Evolutionary conservation across 495 filamentous ascomycete genomes (phyloP), one percentile per base, ranked within the genome.

Genomic region (Xylaria grammica): DNA sequence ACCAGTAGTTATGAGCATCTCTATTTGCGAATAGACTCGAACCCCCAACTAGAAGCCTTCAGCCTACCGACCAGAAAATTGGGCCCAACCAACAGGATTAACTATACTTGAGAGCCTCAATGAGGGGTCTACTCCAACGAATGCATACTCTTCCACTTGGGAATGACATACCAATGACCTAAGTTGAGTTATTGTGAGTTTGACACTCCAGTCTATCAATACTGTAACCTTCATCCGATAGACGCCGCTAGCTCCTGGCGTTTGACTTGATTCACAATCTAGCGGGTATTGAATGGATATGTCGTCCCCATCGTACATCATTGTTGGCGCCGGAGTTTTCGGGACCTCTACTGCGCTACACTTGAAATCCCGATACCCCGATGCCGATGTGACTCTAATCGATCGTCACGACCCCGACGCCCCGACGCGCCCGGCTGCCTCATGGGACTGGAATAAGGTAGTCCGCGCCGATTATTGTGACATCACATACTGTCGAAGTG

Each of bases 371-470:
- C 74, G 72, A 45, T 79, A 82, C 68, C 83, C 85, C 29, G 65
- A 75, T 66, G 78, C 84, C 2, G 75, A 74, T 3, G 72, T 89
- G n/a, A 84, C 78, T 1, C 76, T 91, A 3, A 67, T 90, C 52
- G 87, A 91, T 69, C 80, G 87, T 11, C 69, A 83, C 73, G 70
- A 77, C 53, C 81, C 81, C 60, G 69, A 69, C 13, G 72, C 72
- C 2, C 75, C 62, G 63, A 73, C 45, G 68, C 81, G 63, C 68
- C 76, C 67, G 36, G 86, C 84, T 22, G 87, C 88, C 26, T 89
- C 87, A 1, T 84, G 83, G 78, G 88, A 90, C 74, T 86, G 84
- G 79, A 90, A 89, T 69, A 89, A 90, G 67, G 85, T 89, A 17
- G 74, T 90, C 20, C 86, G 89, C 68, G 81, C 87, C 59, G 88